A percentile compares a stretch with the other conserved stretches of the same genome.
These are phyloP conservation scores for Pisolithus microcarpus DNA, from an alignment of 768 basidiomycete species.

Conservation along the genomic window DNA sequence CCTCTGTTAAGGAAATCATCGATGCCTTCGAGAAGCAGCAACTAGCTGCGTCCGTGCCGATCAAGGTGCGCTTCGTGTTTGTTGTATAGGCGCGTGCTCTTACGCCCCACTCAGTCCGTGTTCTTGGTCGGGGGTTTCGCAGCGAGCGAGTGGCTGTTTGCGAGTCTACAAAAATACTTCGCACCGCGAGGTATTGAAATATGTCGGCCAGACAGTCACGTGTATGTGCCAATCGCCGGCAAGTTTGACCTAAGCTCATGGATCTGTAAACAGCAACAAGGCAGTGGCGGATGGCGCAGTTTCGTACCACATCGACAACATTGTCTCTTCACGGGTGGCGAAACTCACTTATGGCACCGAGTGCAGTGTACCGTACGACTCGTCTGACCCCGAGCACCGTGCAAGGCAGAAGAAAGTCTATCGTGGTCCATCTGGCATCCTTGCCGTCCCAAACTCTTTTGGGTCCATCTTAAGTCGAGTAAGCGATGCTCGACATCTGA, in stretches of 20 bases:
- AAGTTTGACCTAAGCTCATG: constrained; percentile 7
- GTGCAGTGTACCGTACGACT: constrained; percentile 31
- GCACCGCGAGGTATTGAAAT: constrained; percentile 33
- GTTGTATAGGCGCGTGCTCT: background rate
- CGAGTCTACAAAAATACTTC: constrained; percentile 34
- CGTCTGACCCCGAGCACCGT: constrained; percentile 34
- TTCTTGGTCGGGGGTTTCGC: constrained; percentile 52
- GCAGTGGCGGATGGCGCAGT: constrained; percentile 50
- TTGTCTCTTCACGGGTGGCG: constrained; percentile 42
- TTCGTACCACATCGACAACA: constrained; percentile 38
- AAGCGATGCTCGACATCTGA: background rate
- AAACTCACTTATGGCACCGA: constrained; percentile 43
- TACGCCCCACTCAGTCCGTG: constrained; percentile 22
- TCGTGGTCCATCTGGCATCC: constrained; percentile 31
- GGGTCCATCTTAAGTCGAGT: constrained; percentile 39
- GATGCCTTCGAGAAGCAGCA: constrained; percentile 30
- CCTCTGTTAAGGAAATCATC: constrained; percentile 32
- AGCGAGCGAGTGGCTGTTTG: constrained; percentile 43
- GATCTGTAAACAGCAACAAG: constrained; percentile 29
- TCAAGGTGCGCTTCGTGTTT: constrained; percentile 23
- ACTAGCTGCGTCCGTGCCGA: constrained; percentile 21
- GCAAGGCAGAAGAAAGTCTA: constrained; percentile 26
- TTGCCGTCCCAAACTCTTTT: constrained; percentile 35
- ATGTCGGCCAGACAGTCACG: constrained; percentile 45
- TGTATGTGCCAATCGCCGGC: constrained; percentile 32